Base-by-base conservation (phyloP, 352 stramenopile genomes). In the Pythium aristosporum region DNA sequence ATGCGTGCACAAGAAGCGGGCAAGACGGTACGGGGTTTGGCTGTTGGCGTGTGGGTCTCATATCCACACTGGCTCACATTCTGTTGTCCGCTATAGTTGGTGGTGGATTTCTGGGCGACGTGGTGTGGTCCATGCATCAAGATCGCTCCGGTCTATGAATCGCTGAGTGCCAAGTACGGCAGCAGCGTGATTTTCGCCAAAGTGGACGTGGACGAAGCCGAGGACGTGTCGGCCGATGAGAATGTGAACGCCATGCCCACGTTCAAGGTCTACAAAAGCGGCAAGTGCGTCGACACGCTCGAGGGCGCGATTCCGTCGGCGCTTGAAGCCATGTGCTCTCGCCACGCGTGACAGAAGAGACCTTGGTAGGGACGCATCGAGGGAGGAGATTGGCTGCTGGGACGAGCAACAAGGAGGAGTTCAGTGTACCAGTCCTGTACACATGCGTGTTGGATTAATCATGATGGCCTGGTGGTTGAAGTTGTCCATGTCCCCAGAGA, bases 251-350 rank as follows among this genome's bases (percentile, higher is more conserved):
- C 84, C 34, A 94, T 98, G 84, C 94, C 93, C 12, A 98, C 90
- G 23, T 98, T 98, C 72, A 92, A 98, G 65, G 84, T 98, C 52
- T 98, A 88, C 74, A 96, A 97, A 72, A 65, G 76, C 30, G 90
- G 91, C 52, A 80, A 79, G n/a, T 93, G 89, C 57, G 85, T 97
- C 5, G 85, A 97, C 41, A 79, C 97, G 74, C 68, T 98, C 20
- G 79, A 68, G 20, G 92, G 87, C 49, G 89, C 89, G 41, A 90
- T 91, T 60, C 71, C 75, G 55, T 82, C 63, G 44, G 79, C 76
- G 28, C 69, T 91, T 11, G 73, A 82, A 61, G 79, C 67, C 65
- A 80, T 88, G 51, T 68, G 89, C 21, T 71, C 69, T 44, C 83
- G 80, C 54, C 76, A 86, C 67, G 63, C 63, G 16, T 66, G 51